Percentiles rank a stretch among this genome's conserved stretches.
phyloP scores from a whole-genome alignment of 208 protist species.

The Porcisia hertigi region DNA sequence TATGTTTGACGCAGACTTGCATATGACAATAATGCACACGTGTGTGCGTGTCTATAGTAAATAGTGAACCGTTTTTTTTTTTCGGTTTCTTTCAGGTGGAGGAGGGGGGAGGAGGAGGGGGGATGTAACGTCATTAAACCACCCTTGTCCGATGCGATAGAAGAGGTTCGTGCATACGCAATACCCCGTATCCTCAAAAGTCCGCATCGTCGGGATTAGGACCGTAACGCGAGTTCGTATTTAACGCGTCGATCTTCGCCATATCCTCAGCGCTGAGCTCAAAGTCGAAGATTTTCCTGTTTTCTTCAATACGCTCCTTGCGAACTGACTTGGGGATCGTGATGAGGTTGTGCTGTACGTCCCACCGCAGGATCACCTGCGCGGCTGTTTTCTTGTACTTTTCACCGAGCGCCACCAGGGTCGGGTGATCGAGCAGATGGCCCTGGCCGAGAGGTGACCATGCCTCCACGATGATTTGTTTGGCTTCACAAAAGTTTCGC shows the following conservation, averaged over 20 bases:
- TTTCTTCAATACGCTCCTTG: slow-evolving; percentile 78
- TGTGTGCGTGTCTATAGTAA: no score
- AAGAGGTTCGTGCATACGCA: not conserved
- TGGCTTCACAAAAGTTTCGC: slow-evolving; percentile 61
- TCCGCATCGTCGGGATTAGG: slow-evolving; percentile 42
- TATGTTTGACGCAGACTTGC: no score
- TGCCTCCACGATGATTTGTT: slow-evolving; percentile 74
- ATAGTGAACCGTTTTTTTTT: not conserved
- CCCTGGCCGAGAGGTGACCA: slow-evolving; percentile 81
- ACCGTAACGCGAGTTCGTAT: slow-evolving; percentile 46
- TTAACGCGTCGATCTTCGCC: slow-evolving; percentile 49
- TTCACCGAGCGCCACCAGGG: slow-evolving; percentile 29
- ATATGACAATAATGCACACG: no score
- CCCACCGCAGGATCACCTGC: slow-evolving; percentile 77
- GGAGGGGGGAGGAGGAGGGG: no score
- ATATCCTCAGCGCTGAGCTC: slow-evolving; percentile 60
- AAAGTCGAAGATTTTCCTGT: slow-evolving; percentile 74
- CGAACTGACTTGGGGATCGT: slow-evolving; percentile 91
- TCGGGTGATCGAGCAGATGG: slow-evolving; percentile 24
- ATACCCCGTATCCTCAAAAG: not conserved
- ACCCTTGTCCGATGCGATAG: not conserved
- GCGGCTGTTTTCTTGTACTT: slow-evolving; percentile 44
- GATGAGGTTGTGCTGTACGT: slow-evolving; percentile 55
- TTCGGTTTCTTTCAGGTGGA: not conserved
- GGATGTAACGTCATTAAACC: not conserved